Evolutionary conservation across 2,329 filamentous ascomycete species (phyloP).

Genomic region (Pseudocercospora vitis): DNA sequence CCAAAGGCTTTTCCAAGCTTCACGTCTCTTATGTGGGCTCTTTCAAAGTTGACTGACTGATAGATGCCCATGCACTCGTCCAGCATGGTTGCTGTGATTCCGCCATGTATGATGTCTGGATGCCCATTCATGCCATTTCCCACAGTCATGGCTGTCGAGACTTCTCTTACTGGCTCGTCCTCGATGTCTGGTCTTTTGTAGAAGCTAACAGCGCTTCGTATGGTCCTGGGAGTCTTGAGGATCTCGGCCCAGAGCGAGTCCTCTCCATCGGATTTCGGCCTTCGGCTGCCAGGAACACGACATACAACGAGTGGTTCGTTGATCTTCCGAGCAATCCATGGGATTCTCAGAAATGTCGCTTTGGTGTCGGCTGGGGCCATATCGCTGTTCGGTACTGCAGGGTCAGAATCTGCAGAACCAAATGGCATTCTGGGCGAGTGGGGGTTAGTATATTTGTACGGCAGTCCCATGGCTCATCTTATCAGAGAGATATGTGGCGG

Average conservation of each 20-base stretch:
- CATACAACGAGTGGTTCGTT: constrained; percentile 41
- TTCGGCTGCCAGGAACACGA: constrained; percentile 41
- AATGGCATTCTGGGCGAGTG: constrained; percentile 3
- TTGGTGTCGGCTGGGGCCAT: constrained; percentile 30
- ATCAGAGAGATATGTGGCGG: constrained; percentile 2
- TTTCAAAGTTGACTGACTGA: constrained; percentile 46
- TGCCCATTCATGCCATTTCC: constrained; percentile 57
- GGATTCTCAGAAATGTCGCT: constrained; percentile 35
- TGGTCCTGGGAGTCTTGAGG: constrained; percentile 52
- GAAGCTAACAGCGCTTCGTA: constrained; percentile 49
- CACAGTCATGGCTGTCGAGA: constrained; percentile 46
- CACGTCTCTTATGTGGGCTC: constrained; percentile 10
- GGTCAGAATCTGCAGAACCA: constrained; percentile 7
- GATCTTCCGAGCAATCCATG: constrained; percentile 36
- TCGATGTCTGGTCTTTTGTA: constrained; percentile 42
- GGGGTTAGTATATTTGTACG: constrained; percentile 4
- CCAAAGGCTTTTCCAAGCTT: constrained; percentile 23
- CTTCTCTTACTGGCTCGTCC: constrained; percentile 32
- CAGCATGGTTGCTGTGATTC: constrained; percentile 58
- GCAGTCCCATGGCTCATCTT: constrained; percentile 2
- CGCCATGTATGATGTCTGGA: constrained; percentile 56
- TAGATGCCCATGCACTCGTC: constrained; percentile 59
- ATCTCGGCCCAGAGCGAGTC: constrained; percentile 57
- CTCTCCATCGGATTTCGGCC: constrained; percentile 43
- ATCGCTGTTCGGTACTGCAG: constrained; percentile 1